Base-by-base conservation (phyloP, 768 basidiomycete species). In the Nevesoporus exiguus region DNA sequence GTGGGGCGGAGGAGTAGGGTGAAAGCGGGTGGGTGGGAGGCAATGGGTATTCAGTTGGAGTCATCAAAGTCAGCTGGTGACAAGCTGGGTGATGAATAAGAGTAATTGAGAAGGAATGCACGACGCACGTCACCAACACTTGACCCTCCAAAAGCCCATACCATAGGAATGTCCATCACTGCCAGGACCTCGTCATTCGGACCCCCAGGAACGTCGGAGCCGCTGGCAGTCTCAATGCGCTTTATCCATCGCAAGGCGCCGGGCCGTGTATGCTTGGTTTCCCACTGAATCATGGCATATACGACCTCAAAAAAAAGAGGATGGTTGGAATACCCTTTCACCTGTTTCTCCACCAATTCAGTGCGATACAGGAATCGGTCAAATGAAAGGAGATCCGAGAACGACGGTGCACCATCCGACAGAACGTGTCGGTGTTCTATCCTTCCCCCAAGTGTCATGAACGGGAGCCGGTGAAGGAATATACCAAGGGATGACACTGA, bases 291-390 rank as follows among this genome's bases (percentile, higher is more conserved):
- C 5, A 10, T 0, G 0, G 43, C 62, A 3, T 59, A 19, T 0
- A 64, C 63, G 8, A 82, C 65, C 51, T 82, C 80, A 30, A 76
- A 60, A 41, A 79, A 75, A 25, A 83, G 63, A 1, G 80, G 82
- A 51, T 81, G 76, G 4, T 62, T 67, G 1, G 76, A 61, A 19
- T 64, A 64, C 1, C 59, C 52, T 13, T 60, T 59, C 1, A 74
- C 64, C 57, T 79, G 75, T 19, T 63, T 60, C 61, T 73, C 71
- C 22, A 37, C 36, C 4, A 37, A 37, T 8, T 3, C 8, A 13
- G 31, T 11, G 10, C 31, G 31, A 33, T 33, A 11, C 31, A 33
- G 13, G 13, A 33, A 11, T 33, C 31, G 13, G 13, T 9, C 31
- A 14, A 33, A 33, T 11, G 31, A 7, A 11, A 29, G 27, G 27